Percentiles rank a stretch among this genome's conserved stretches.
phyloP scores from a whole-genome alignment of 164 flowering plant species.

The Stephania cephalantha region DNA sequence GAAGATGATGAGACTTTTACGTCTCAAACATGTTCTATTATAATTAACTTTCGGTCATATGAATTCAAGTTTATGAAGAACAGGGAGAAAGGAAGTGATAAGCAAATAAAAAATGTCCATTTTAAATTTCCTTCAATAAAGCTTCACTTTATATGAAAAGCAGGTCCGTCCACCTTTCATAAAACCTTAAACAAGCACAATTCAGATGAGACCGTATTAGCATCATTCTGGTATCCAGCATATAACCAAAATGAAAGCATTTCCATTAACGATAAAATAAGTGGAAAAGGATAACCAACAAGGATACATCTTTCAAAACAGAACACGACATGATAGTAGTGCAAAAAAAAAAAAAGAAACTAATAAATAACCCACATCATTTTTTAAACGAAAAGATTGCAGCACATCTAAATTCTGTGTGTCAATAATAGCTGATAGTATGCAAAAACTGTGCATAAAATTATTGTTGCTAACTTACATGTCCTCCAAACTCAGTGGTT shows the following conservation, averaged over 20 bases:
- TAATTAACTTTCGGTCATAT: neutral
- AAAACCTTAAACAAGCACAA: neutral
- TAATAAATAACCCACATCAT: neutral
- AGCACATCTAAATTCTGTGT: neutral
- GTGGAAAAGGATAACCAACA: neutral
- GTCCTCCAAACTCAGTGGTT: conserved; percentile 86
- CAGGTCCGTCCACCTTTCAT: neutral
- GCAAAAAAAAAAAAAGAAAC: neutral
- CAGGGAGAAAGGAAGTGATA: neutral
- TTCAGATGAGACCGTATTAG: too few species aligned
- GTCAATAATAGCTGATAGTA: neutral
- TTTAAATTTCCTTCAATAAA: neutral
- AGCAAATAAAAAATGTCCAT: neutral
- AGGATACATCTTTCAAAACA: neutral
- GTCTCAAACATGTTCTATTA: neutral
- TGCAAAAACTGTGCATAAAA: neutral
- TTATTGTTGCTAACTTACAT: conserved; percentile 42
- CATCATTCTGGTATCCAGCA: too few species aligned
- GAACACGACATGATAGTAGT: neutral
- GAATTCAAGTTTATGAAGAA: neutral
- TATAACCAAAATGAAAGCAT: too few species aligned
- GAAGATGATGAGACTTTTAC: neutral
- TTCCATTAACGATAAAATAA: neutral
- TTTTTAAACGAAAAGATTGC: neutral
- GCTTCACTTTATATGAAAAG: neutral